Evolutionary conservation across 805 yeast genomes (phyloP).

Genomic region (Candida pseudoglaebosa): DNA sequence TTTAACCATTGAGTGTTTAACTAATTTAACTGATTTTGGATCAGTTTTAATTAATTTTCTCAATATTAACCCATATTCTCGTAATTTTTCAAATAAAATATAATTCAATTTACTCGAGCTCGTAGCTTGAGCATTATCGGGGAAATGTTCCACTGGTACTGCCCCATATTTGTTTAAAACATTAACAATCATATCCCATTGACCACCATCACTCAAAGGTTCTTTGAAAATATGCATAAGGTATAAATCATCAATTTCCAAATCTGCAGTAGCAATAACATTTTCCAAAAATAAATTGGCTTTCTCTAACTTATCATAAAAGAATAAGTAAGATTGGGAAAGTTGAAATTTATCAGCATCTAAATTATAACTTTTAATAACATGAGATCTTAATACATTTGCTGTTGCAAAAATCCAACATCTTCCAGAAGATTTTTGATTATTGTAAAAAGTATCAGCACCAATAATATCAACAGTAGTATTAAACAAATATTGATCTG

Average conservation of each 20-base stretch:
- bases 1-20: conserved; percentile 34
- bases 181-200: conserved; percentile 78
- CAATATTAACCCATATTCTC: conserved; percentile 73
- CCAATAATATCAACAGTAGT: conserved; percentile 33
- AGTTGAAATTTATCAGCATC: conserved; percentile 54
- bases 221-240: conserved; percentile 60
- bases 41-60: conserved; percentile 44
- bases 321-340: conserved; percentile 75
- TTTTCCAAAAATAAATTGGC: conserved; percentile 78
- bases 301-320: conserved; percentile 84
- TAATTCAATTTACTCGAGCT: conserved; percentile 55
- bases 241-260: conserved; percentile 65
- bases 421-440: conserved; percentile 74
- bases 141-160: conserved; percentile 70
- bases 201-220: conserved; percentile 84
- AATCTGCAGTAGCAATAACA: conserved; percentile 62
- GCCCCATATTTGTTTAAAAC: conserved; percentile 76
- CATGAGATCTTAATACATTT: conserved; percentile 62
- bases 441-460: conserved; percentile 34
- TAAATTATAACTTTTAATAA: conserved; percentile 59
- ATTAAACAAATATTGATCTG: conserved; percentile 34
- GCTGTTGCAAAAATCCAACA: conserved; percentile 90
- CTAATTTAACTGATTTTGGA: conserved; percentile 36
- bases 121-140: conserved; percentile 60
- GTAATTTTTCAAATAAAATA: conserved; percentile 61